Conservation (phyloP, 768 basidiomycete species). For the Tremella yokohamensis region DNA sequence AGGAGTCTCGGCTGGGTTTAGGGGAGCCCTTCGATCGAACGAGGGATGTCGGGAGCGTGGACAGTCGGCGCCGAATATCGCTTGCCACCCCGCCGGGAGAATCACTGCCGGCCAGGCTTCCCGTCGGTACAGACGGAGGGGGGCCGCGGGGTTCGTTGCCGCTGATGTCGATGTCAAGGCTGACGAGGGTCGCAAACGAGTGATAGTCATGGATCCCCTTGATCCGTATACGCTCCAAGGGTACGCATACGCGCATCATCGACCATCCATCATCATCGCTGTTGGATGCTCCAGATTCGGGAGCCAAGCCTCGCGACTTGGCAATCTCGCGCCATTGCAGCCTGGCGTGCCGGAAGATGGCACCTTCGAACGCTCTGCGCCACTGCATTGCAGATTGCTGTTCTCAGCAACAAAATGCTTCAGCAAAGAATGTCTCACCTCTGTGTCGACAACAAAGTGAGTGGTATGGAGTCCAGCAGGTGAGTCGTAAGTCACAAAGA, state of each 20-base stretch:
- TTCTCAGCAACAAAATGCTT: constrained; percentile 45
- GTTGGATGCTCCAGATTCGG: background rate
- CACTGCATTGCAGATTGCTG: constrained; percentile 43
- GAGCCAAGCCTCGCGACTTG: background rate
- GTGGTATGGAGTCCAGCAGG: constrained; percentile 41
- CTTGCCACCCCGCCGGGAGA: background rate
- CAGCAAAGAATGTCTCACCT: constrained; percentile 52
- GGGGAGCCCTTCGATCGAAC: constrained; percentile 6
- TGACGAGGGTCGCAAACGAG: constrained; percentile 42
- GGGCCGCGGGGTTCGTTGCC: constrained; percentile 2
- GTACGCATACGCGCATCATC: constrained; percentile 45
- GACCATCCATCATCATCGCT: constrained; percentile 43
- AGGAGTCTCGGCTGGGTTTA: constrained; percentile 2
- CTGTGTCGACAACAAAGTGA: constrained; percentile 60
- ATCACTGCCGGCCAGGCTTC: background rate
- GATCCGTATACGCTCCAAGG: constrained; percentile 42
- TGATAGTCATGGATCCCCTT: constrained; percentile 45
- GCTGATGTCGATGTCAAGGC: constrained; percentile 38
- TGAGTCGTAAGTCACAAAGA: constrained; percentile 53
- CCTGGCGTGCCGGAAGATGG: constrained; percentile 42
- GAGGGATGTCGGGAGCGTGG: background rate
- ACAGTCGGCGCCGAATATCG: background rate
- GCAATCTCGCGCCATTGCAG: constrained; percentile 19
- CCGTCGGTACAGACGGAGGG: no score
- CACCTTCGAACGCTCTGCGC: constrained; percentile 43